Percentiles rank a stretch among this genome's conserved stretches.
These are phyloP conservation scores for Skeletonema costatum DNA, from an alignment of 108 stramenopile species.

Conservation along the genomic window DNA sequence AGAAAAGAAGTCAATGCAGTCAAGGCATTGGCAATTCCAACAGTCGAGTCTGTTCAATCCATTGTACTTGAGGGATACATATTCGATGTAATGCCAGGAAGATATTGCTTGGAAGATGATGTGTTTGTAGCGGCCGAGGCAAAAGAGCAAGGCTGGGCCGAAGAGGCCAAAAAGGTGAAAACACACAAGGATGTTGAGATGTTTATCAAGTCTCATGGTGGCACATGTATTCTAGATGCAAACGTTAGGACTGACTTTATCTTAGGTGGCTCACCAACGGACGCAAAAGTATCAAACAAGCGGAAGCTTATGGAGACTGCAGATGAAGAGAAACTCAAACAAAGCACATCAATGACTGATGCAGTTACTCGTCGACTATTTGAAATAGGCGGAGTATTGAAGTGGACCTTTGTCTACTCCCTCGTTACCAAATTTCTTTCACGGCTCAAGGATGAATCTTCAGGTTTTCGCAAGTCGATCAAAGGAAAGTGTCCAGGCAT, in stretches of 20 bases:
- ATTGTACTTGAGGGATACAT: slow-evolving; percentile 50
- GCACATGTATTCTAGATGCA: slow-evolving; percentile 47
- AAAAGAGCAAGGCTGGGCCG: slow-evolving; percentile 64
- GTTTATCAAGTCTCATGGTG: slow-evolving; percentile 73
- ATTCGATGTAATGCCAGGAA: slow-evolving; percentile 75
- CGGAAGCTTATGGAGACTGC: slow-evolving; percentile 6
- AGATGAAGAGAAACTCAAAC: slow-evolving; percentile 13
- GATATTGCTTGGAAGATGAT: slow-evolving; percentile 53
- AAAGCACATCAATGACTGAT: slow-evolving; percentile 18
- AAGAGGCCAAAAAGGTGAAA: slow-evolving; percentile 47
- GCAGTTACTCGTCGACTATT: slow-evolving; percentile 20
- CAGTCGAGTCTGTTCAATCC: slow-evolving; percentile 6
- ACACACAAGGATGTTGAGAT: slow-evolving; percentile 57
- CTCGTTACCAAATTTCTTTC: slow-evolving; percentile 39
- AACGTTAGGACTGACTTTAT: slow-evolving; percentile 27
- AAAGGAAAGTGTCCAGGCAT: slow-evolving; percentile 24
- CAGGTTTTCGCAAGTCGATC: slow-evolving; percentile 17
- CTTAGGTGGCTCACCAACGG: slow-evolving; percentile 5
- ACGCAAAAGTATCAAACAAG: slow-evolving; percentile 27
- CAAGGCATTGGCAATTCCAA: slow-evolving; percentile 32
- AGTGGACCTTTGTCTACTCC: slow-evolving; percentile 76
- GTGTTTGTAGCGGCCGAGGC: slow-evolving; percentile 63
- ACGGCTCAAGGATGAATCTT: slow-evolving; percentile 11
- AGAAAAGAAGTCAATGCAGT: slow-evolving; percentile 22
- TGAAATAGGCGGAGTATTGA: slow-evolving; percentile 27